phyloP scores from a whole-genome alignment of 768 basidiomycete genomes.

The Suillus decipiens region DNA sequence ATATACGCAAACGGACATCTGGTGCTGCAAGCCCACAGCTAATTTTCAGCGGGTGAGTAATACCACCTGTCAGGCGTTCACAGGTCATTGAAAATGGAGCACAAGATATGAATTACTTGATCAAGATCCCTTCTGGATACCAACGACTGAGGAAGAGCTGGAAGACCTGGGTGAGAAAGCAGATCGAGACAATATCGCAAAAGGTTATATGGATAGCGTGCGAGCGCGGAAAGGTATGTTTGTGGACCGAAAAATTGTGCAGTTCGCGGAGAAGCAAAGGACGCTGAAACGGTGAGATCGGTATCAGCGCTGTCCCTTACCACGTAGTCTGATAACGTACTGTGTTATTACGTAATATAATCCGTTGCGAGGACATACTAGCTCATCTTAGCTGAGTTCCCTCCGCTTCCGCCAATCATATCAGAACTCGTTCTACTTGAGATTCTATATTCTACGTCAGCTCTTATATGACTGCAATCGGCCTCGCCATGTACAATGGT shows the following conservation, averaged over 20 bases:
- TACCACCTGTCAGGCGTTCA: background rate
- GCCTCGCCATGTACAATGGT: conserved; percentile 24
- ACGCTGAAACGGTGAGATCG: conserved; percentile 63
- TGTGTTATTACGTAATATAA: conserved; percentile 29
- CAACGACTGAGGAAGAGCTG: conserved; percentile 93
- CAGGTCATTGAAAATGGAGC: conserved; percentile 19
- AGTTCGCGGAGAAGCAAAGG: conserved; percentile 96
- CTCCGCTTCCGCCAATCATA: conserved; percentile 10
- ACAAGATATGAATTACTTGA: conserved; percentile 88
- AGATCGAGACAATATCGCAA: conserved; percentile 91
- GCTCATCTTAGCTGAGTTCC: conserved; percentile 16
- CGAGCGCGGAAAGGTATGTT: conserved; percentile 94
- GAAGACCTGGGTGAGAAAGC: conserved; percentile 98
- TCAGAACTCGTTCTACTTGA: conserved; percentile 14
- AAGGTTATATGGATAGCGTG: conserved; percentile 88
- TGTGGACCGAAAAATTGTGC: conserved; percentile 92
- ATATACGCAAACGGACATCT: conserved; percentile 94
- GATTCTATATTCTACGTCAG: conserved; percentile 9
- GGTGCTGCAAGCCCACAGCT: conserved; percentile 97
- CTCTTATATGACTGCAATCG: conserved; percentile 27
- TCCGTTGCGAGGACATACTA: conserved; percentile 13
- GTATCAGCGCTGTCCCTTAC: background rate
- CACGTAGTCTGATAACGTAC: conserved; percentile 9
- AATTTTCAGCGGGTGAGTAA: conserved; percentile 87
- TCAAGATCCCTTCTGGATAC: conserved; percentile 97